phyloP scores from a whole-genome alignment of 2,329 filamentous ascomycete genomes.

The Gliomastix tumulicola region DNA sequence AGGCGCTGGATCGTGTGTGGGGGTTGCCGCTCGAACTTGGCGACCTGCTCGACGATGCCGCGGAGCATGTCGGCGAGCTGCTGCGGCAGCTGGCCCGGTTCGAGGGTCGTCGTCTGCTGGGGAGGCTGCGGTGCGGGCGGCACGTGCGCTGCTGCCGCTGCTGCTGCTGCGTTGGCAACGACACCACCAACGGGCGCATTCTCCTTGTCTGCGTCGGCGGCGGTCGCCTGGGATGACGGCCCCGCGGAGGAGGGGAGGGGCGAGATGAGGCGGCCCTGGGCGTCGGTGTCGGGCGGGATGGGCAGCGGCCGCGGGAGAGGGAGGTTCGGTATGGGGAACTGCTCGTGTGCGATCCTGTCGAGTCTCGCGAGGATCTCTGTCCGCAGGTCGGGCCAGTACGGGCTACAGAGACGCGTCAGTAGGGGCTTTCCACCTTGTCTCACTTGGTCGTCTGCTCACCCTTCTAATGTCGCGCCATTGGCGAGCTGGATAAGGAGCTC shows the following conservation, averaged over 20 bases:
- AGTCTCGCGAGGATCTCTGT: constrained; percentile 59
- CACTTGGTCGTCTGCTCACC: too few relatives aligned
- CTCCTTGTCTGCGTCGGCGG: constrained; percentile 63
- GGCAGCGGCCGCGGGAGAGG: constrained; percentile 34
- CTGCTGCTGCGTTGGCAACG: constrained; percentile 18
- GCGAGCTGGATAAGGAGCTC: constrained; percentile 41
- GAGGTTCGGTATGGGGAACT: constrained; percentile 65
- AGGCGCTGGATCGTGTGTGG: constrained; percentile 92
- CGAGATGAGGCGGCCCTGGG: constrained; percentile 29
- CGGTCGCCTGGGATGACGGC: constrained; percentile 42
- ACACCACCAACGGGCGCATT: constrained; percentile 43
- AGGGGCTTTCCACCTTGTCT: too few relatives aligned
- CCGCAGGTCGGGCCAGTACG: constrained; percentile 62
- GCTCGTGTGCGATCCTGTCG: constrained; percentile 67
- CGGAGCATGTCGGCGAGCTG: constrained; percentile 56
- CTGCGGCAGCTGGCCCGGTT: constrained; percentile 49
- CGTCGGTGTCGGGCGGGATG: constrained; percentile 26
- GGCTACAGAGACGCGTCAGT: too few relatives aligned
- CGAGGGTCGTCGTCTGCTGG: constrained; percentile 16
- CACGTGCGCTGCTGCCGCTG: constrained; percentile 28
- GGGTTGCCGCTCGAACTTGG: constrained; percentile 65
- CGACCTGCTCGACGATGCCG: constrained; percentile 55
- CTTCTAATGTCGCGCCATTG: constrained; percentile 44
- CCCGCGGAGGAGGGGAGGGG: constrained; percentile 37
- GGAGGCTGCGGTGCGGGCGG: constrained; percentile 24